phyloP scores from a whole-genome alignment of 148 eudicot species.

The Salicornia ramosissima region DNA sequence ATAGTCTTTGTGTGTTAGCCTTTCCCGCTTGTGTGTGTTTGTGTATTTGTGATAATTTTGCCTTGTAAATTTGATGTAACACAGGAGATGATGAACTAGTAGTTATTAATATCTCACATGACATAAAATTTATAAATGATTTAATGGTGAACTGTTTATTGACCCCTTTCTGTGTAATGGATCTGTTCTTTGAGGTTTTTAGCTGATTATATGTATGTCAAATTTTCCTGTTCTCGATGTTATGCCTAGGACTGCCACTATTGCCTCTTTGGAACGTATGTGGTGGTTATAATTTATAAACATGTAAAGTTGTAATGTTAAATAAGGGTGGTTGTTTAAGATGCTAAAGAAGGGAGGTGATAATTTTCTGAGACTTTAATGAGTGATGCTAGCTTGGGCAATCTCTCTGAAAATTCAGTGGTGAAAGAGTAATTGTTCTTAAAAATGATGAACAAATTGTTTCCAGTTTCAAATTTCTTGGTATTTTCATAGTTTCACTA shows the following conservation, averaged over 20 bases:
- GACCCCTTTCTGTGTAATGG: background rate
- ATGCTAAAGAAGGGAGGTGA: background rate
- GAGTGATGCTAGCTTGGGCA: constrained; percentile 1
- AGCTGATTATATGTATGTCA: background rate
- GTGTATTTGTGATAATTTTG: background rate
- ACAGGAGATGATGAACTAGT: background rate
- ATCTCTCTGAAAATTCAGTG: background rate
- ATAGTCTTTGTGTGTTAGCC: too few relatives aligned
- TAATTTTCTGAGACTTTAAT: background rate
- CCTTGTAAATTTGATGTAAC: background rate
- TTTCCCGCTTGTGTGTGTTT: background rate
- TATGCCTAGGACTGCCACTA: background rate
- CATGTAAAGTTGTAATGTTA: background rate
- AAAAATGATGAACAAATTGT: background rate
- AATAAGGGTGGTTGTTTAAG: background rate
- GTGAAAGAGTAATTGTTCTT: background rate
- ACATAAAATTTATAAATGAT: too few relatives aligned
- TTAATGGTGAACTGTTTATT: background rate
- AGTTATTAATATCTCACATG: background rate
- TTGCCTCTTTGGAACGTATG: background rate
- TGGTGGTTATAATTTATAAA: too few relatives aligned
- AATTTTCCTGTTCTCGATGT: background rate
- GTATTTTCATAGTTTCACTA: background rate
- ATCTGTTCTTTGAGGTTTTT: background rate
- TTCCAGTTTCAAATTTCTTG: background rate